These are phyloP conservation scores for Pochonia chlamydosporia DNA, from an alignment of 2,329 filamentous ascomycete species.

Conservation along the genomic window DNA sequence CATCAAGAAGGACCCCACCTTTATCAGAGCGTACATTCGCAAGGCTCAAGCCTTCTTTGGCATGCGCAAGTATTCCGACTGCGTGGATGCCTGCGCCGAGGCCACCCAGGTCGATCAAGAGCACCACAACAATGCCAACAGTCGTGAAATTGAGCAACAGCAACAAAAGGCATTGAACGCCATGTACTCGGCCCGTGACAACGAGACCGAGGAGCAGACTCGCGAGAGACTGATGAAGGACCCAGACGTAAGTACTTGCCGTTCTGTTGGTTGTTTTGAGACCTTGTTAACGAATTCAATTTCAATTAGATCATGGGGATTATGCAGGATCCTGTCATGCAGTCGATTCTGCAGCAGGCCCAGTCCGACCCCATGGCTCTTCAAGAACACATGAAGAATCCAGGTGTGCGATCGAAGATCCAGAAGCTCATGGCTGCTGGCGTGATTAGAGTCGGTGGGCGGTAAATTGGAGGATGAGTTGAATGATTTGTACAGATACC, in stretches of 20 bases:
- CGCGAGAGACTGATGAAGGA: slow-evolving; percentile 85
- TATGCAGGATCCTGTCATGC: slow-evolving; percentile 95
- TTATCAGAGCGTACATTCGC: slow-evolving; percentile 92
- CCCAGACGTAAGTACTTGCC: slow-evolving; percentile 64
- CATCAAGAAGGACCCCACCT: slow-evolving; percentile 84
- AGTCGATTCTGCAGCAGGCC: slow-evolving; percentile 93
- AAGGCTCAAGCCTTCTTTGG: slow-evolving; percentile 94
- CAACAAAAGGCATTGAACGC: slow-evolving; percentile 86
- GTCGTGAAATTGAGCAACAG: slow-evolving; percentile 87
- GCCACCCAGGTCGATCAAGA: slow-evolving; percentile 71
- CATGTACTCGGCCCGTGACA: slow-evolving; percentile 86
- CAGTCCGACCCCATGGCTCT: slow-evolving; percentile 89
- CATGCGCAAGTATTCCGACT: slow-evolving; percentile 98
- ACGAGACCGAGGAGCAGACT: slow-evolving; percentile 94
- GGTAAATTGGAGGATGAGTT: slow-evolving; percentile 17
- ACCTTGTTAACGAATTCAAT: background rate
- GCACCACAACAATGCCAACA: slow-evolving; percentile 65
- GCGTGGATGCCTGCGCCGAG: slow-evolving; percentile 80
- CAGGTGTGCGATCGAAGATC: slow-evolving; percentile 77
- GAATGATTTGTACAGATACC: slow-evolving; percentile 10
- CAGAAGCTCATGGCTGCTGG: slow-evolving; percentile 92
- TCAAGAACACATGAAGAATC: slow-evolving; percentile 96
- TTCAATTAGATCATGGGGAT: slow-evolving; percentile 68
- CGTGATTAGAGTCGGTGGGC: slow-evolving; percentile 70
- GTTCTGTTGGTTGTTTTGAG: background rate